These are phyloP conservation scores for Alternaria triticina DNA, from an alignment of 2,329 filamentous ascomycete genomes.

Conservation along the genomic window DNA sequence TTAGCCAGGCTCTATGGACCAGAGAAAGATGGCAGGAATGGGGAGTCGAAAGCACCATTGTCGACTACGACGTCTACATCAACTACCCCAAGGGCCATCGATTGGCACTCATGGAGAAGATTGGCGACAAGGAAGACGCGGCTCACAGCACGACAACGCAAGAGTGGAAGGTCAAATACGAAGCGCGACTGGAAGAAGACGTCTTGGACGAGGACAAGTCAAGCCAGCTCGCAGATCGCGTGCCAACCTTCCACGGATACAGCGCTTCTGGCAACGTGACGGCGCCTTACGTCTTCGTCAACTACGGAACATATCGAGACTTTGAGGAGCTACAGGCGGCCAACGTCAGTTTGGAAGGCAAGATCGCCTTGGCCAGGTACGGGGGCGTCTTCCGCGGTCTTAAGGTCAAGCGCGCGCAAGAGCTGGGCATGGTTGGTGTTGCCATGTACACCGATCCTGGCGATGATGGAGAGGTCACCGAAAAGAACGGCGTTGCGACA, in stretches of 20 bases:
- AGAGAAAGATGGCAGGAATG: conserved; percentile 57
- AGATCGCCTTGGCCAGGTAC: conserved; percentile 87
- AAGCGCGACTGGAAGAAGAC: conserved; percentile 84
- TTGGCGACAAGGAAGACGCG: conserved; percentile 61
- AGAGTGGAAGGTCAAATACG: conserved; percentile 70
- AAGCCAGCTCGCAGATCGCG: conserved; percentile 70
- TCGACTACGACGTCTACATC: conserved; percentile 59
- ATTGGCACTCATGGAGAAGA: conserved; percentile 52
- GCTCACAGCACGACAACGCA: conserved; percentile 34
- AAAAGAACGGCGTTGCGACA: conserved; percentile 76
- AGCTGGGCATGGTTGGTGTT: conserved; percentile 85
- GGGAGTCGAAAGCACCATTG: conserved; percentile 54
- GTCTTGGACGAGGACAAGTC: conserved; percentile 83
- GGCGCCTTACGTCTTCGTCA: conserved; percentile 83
- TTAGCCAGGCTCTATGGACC: conserved; percentile 60
- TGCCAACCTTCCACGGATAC: conserved; percentile 95
- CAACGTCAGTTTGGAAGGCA: conserved; percentile 77
- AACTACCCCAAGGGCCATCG: conserved; percentile 59
- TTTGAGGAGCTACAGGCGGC: conserved; percentile 80
- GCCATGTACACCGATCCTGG: conserved; percentile 89
- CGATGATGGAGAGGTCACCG: conserved; percentile 82
- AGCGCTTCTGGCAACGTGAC: conserved; percentile 93
- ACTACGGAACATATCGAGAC: conserved; percentile 87
- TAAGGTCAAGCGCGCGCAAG: conserved; percentile 91
- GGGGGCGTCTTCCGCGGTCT: conserved; percentile 86